phyloP scores from a whole-genome alignment of 2,329 filamentous ascomycete genomes.

The Cercospora citrullina region DNA sequence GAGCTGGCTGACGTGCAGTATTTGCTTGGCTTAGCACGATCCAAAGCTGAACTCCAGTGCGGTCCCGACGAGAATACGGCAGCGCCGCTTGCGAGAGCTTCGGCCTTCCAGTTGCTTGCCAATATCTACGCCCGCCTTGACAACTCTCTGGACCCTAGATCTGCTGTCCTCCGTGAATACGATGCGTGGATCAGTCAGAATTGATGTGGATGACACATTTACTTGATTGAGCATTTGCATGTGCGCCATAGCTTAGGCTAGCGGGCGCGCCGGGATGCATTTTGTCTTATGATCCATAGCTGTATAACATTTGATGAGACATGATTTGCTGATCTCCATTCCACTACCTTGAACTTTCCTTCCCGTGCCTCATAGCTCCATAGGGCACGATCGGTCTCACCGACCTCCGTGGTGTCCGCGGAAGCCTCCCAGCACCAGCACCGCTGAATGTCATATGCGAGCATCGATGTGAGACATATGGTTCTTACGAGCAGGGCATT shows the following conservation, averaged over 20 bases:
- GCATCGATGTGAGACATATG: background rate
- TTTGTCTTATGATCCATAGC: background rate
- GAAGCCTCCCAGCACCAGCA: background rate
- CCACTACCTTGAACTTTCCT: background rate
- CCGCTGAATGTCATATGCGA: background rate
- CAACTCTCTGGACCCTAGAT: background rate
- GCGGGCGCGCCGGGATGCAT: background rate
- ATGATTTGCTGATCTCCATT: background rate
- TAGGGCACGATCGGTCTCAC: background rate
- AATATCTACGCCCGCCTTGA: background rate
- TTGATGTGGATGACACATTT: background rate
- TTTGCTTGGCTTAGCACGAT: background rate
- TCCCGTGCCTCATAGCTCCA: background rate
- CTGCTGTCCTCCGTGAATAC: background rate
- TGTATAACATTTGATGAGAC: background rate
- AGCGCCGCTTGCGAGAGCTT: background rate
- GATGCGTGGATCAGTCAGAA: background rate
- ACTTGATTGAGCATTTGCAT: background rate
- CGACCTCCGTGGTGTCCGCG: background rate
- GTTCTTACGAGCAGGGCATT: background rate
- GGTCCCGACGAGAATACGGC: background rate
- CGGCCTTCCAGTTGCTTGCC: background rate
- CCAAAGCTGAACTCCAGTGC: background rate
- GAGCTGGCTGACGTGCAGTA: background rate
- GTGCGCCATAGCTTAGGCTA: background rate